A percentile compares a stretch with the other conserved stretches of the same genome.
Conservation (phyloP, 2,329 filamentous ascomycete genomes). For the Anisogramma anomala region DNA sequence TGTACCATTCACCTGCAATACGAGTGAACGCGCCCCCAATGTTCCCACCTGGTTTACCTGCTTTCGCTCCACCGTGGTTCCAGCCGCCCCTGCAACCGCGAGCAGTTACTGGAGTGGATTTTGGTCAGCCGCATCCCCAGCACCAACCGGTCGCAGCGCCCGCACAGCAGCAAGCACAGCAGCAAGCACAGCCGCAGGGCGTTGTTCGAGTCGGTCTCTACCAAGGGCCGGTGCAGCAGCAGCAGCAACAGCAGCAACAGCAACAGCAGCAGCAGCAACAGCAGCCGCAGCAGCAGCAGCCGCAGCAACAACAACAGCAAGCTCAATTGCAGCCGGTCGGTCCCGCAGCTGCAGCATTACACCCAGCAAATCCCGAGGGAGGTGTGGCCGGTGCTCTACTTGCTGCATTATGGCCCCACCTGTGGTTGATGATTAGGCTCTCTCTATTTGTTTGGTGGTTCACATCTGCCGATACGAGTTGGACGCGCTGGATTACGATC, state of each 20-base stretch:
- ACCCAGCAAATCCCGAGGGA: conserved; percentile 28
- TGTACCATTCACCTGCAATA: conserved; percentile 33
- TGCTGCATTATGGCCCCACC: conserved; percentile 43
- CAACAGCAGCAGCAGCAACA: conserved; percentile 7
- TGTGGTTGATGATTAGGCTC: conserved; percentile 50
- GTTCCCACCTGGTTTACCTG: conserved; percentile 6
- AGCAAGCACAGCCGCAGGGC: conserved; percentile 8
- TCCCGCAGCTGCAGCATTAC: conserved; percentile 16
- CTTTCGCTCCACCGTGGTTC: conserved; percentile 17
- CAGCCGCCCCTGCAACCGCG: conserved; percentile 13
- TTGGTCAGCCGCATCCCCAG: conserved; percentile 17
- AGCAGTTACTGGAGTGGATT: too few relatives aligned
- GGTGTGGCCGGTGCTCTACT: conserved; percentile 24
- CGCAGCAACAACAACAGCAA: conserved; percentile 3
- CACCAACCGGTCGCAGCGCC: not conserved
- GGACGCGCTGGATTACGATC: conserved; percentile 47
- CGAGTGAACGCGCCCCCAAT: not conserved
- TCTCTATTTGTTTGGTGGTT: conserved; percentile 54
- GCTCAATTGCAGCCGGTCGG: conserved; percentile 5
- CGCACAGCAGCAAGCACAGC: conserved; percentile 7
- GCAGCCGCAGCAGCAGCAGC: conserved; percentile 2
- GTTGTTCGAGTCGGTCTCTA: conserved; percentile 7
- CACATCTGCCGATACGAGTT: conserved; percentile 44
- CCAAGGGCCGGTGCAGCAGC: conserved; percentile 6
- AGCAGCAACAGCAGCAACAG: conserved; percentile 3